Conservation (phyloP, 2,329 filamentous ascomycete genomes). For the Aureobasidium sp. region DNA sequence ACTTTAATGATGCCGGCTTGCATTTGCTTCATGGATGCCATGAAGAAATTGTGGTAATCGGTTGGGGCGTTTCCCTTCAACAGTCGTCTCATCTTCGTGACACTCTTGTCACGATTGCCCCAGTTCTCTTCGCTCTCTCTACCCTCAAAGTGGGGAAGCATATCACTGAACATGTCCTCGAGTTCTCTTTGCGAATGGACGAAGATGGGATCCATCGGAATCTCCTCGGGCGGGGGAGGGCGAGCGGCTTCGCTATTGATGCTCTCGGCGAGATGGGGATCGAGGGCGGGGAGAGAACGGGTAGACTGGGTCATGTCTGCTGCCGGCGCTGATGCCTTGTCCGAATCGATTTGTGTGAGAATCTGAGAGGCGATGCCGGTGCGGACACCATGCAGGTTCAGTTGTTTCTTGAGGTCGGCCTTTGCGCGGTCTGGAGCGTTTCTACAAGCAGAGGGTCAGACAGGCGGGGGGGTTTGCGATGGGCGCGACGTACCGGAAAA, state of each 20-base stretch:
- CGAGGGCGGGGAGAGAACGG: constrained; percentile 33
- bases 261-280: constrained; percentile 39
- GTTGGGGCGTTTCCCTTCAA: constrained; percentile 75
- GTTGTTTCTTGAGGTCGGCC: constrained; percentile 78
- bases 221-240: constrained; percentile 56
- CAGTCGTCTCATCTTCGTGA: constrained; percentile 68
- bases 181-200: constrained; percentile 79
- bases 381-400: constrained; percentile 76
- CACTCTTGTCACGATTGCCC: constrained; percentile 75
- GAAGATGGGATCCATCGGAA: constrained; percentile 71
- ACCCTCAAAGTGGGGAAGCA: constrained; percentile 77
- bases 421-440: constrained; percentile 77
- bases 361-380: constrained; percentile 81
- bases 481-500: constrained; percentile 59
- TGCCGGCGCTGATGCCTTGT: constrained; percentile 22
- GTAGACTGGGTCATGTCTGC: constrained; percentile 35
- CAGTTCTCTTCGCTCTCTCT: constrained; percentile 88
- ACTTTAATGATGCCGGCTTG: constrained; percentile 87
- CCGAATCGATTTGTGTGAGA: constrained; percentile 55
- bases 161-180: constrained; percentile 78
- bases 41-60: constrained; percentile 66
- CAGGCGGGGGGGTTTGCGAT: neutral
- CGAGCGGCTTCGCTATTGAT: constrained; percentile 43
- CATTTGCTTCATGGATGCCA: constrained; percentile 63
- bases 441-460: constrained; percentile 35